Percentiles rank a stretch among this genome's conserved stretches.
phyloP scores from a whole-genome alignment of 495 filamentous ascomycete species.

The Penicillium soppii region DNA sequence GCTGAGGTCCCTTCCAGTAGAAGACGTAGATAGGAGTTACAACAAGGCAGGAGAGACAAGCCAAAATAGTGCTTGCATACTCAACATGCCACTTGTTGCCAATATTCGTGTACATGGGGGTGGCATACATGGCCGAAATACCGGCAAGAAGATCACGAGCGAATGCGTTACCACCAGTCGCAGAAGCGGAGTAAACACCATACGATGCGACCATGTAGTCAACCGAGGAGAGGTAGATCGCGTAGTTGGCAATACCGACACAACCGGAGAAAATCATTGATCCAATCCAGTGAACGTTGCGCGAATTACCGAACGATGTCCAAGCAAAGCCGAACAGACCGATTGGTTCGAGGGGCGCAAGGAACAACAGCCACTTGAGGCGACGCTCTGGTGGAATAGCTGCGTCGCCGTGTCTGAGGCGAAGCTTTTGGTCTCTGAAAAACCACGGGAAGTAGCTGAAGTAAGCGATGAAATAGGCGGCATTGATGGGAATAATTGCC shows the following conservation, averaged over 20 bases:
- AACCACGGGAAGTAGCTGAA: constrained; percentile 63
- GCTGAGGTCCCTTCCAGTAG: constrained; percentile 49
- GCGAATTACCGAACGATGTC: constrained; percentile 55
- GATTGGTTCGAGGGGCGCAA: constrained; percentile 61
- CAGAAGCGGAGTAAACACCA: constrained; percentile 72
- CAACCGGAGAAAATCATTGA: constrained; percentile 58
- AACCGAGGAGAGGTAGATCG: constrained; percentile 72
- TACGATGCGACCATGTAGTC: constrained; percentile 80
- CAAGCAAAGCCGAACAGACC: constrained; percentile 68
- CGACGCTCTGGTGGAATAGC: constrained; percentile 26
- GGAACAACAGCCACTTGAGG: constrained; percentile 49
- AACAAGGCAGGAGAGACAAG: constrained; percentile 42
- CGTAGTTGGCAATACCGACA: constrained; percentile 65
- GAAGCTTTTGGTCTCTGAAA: constrained; percentile 41
- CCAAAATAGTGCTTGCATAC: constrained; percentile 45
- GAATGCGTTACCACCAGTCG: constrained; percentile 65
- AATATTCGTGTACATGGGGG: constrained; percentile 42
- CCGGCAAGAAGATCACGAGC: constrained; percentile 47
- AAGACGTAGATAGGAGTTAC: constrained; percentile 50
- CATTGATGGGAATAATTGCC: constrained; percentile 58
- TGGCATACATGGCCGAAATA: constrained; percentile 44
- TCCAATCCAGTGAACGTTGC: constrained; percentile 56
- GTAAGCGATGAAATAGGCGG: constrained; percentile 67
- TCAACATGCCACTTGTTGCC: constrained; percentile 37
- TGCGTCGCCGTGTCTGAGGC: constrained; percentile 37